These are phyloP conservation scores for Aspergillus pseudoglaucus DNA, from an alignment of 2,329 filamentous ascomycete genomes.

Conservation along the genomic window DNA sequence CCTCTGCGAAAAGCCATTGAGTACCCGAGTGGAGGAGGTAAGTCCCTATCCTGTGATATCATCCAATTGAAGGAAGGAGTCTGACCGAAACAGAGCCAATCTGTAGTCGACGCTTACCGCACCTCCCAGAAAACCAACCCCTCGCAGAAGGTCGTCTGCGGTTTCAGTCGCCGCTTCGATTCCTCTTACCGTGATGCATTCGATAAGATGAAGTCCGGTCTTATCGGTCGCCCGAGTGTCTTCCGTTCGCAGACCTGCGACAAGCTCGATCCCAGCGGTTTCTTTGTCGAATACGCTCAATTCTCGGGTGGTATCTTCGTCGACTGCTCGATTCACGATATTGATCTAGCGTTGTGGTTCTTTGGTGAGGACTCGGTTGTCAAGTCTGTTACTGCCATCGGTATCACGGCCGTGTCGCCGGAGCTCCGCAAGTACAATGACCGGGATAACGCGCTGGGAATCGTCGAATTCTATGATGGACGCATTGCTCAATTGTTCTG, in stretches of 20 bases:
- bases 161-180: conserved; percentile 59
- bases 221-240: conserved; percentile 53
- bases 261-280: conserved; percentile 54
- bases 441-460: conserved; percentile 53
- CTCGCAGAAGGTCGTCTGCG: conserved; percentile 52
- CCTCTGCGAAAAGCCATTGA: conserved; percentile 48
- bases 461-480: conserved; percentile 57
- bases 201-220: conserved; percentile 43
- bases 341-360: conserved; percentile 57
- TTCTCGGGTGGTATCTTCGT: conserved; percentile 61
- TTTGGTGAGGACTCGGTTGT: conserved; percentile 47
- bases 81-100: conserved; percentile 43
- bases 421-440: conserved; percentile 50
- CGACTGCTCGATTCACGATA: conserved; percentile 62
- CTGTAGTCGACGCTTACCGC: conserved; percentile 47
- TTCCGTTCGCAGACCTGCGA: conserved; percentile 60
- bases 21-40: conserved; percentile 35
- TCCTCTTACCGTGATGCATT: conserved; percentile 55
- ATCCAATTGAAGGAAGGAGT: background rate
- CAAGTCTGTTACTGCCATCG: conserved; percentile 49
- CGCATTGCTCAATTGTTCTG: conserved; percentile 57
- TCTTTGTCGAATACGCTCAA: conserved; percentile 60
- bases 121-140: conserved; percentile 47
- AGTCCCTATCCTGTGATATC: background rate
- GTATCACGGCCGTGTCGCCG: conserved; percentile 51